A percentile compares a stretch with the other conserved stretches of the same genome.
These are phyloP conservation scores for Colletotrichum simmondsii DNA, from an alignment of 2,329 filamentous ascomycete genomes.

Conservation along the genomic window DNA sequence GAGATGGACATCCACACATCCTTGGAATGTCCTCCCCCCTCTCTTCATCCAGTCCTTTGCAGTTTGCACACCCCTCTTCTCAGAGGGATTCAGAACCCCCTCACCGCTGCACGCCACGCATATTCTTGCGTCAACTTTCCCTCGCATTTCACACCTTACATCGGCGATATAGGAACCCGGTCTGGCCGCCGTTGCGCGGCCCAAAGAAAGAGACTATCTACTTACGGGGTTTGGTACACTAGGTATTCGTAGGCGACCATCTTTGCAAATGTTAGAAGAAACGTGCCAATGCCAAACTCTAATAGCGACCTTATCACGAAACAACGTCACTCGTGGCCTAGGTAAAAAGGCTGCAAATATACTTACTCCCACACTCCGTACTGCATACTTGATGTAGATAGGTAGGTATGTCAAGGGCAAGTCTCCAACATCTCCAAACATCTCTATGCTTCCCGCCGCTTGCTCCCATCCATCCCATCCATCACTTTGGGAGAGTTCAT, in stretches of 20 bases:
- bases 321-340: background rate
- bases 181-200: background rate
- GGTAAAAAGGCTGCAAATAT: background rate
- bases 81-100: background rate
- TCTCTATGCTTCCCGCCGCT: too few relatives aligned
- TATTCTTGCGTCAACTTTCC: background rate
- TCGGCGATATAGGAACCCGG: conserved; percentile 15
- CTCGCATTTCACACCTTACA: background rate
- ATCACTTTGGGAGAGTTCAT: background rate
- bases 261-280: background rate
- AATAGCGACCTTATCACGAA: background rate
- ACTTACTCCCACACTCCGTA: too few relatives aligned
- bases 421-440: conserved; percentile 26
- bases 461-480: too few relatives aligned
- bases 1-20: background rate
- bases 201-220: background rate
- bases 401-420: background rate
- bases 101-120: background rate
- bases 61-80: background rate
- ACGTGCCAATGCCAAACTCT: background rate
- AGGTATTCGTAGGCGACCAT: background rate
- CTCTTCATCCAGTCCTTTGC: background rate
- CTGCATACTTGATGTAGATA: too few relatives aligned
- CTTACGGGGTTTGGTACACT: too few relatives aligned
- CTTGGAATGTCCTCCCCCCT: background rate